phyloP scores from a whole-genome alignment of 2,329 filamentous ascomycete genomes.

The Cryphonectria naterciae region DNA sequence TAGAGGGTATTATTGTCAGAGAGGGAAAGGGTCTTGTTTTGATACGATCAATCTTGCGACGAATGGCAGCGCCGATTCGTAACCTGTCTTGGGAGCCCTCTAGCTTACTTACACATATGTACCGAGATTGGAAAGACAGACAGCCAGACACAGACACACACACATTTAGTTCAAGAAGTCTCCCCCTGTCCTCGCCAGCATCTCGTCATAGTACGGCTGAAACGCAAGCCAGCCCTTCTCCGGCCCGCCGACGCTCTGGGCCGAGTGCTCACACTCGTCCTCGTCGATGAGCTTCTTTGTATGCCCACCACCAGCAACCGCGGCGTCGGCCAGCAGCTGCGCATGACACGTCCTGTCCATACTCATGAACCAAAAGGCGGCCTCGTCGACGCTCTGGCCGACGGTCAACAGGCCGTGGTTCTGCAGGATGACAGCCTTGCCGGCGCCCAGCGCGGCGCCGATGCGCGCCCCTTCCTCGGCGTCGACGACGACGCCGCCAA shows the following conservation, averaged over 20 bases:
- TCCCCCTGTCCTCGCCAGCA: constrained; percentile 54
- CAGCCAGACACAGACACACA: too few species aligned
- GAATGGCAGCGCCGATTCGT: neutral
- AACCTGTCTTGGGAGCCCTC: neutral
- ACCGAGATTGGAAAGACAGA: neutral
- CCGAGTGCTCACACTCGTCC: constrained; percentile 40
- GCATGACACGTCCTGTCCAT: constrained; percentile 69
- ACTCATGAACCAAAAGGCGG: constrained; percentile 69
- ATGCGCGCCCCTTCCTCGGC: constrained; percentile 67
- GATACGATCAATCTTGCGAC: too few species aligned
- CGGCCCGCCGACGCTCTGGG: constrained; percentile 42
- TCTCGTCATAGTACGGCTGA: constrained; percentile 58
- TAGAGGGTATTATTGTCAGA: neutral
- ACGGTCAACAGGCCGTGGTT: constrained; percentile 75
- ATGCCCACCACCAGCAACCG: constrained; percentile 43
- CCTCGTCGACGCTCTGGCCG: constrained; percentile 72
- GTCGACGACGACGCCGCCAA: constrained; percentile 57
- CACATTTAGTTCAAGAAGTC: constrained; percentile 46
- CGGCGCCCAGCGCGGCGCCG: constrained; percentile 62
- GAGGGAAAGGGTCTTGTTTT: neutral
- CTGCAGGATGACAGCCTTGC: constrained; percentile 65
- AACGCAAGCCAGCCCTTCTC: constrained; percentile 59
- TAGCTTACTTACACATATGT: neutral
- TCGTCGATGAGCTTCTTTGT: constrained; percentile 40
- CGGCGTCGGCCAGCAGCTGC: constrained; percentile 66